A percentile compares a stretch with the other conserved stretches of the same genome.
phyloP scores from a whole-genome alignment of 768 basidiomycete genomes.

The Mycena rebaudengoi region DNA sequence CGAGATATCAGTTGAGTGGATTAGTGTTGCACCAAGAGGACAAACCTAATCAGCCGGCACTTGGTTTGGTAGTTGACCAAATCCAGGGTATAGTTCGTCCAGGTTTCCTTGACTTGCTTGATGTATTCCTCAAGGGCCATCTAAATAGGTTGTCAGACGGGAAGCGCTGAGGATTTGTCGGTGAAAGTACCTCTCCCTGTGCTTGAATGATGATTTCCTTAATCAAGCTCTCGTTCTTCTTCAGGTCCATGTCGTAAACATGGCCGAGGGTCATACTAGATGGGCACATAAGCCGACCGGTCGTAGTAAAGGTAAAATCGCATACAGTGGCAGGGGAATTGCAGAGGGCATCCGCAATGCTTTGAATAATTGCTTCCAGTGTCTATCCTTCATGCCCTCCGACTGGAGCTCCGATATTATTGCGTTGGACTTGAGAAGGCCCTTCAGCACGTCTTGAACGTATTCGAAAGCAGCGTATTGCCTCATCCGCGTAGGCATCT shows the following conservation, averaged over 20 bases:
- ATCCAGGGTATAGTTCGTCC: slow-evolving; percentile 95
- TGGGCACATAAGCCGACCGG: slow-evolving; percentile 9
- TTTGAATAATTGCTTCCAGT: slow-evolving; percentile 99
- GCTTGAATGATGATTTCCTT: slow-evolving; percentile 97
- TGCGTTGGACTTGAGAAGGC: slow-evolving; percentile 88
- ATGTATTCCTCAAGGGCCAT: slow-evolving; percentile 97
- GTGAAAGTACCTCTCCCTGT: slow-evolving; percentile 83
- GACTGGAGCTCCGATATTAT: slow-evolving; percentile 95
- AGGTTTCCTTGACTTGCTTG: slow-evolving; percentile 95
- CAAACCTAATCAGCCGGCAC: slow-evolving; percentile 88
- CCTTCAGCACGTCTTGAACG: slow-evolving; percentile 89
- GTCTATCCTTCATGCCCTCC: slow-evolving; percentile 95
- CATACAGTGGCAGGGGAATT: slow-evolving; percentile 79
- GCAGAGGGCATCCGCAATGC: slow-evolving; percentile 77
- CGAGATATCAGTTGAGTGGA: slow-evolving; percentile 9
- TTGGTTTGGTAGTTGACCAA: slow-evolving; percentile 99
- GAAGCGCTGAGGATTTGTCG: not conserved
- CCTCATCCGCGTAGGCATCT: slow-evolving; percentile 99
- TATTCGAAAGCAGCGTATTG: slow-evolving; percentile 99
- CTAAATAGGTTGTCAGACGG: slow-evolving; percentile 53
- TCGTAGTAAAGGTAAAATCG: not conserved
- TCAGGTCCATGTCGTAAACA: slow-evolving; percentile 96
- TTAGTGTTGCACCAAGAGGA: not conserved
- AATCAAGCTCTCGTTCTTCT: slow-evolving; percentile 89
- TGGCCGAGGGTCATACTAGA: slow-evolving; percentile 92